Base-by-base conservation (phyloP, 352 stramenopile genomes). In the Phytopythium sindhum region DNA sequence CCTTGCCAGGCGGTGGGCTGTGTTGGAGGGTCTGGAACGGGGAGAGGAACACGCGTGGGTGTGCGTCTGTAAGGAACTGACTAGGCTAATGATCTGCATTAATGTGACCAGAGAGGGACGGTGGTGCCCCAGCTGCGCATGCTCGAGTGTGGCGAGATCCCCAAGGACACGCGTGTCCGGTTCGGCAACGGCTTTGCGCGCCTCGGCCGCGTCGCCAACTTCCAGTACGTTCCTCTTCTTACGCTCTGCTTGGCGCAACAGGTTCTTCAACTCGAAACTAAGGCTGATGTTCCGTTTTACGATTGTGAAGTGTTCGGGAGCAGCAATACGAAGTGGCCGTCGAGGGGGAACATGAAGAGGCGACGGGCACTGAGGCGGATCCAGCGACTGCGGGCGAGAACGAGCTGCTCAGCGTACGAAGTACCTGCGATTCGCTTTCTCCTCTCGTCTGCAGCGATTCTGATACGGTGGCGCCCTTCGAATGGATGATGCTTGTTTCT, bases 61-160 rank as follows among this genome's bases (percentile, higher is more conserved):
- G n/a, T 11, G 35, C 35, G 10, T 42, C 35, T 42, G 35, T 42
- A 14, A 14, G 35, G 35, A 17, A 12, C 15, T 12, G 4, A 15
- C 41, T 47, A 17, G 23, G 41, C 35, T 12, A 42, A 3, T 19
- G 8, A 9, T 41, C 33, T 58, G 47, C 23, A 4, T 58, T 3
- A 47, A 21, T n/a, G 24, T 15, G 41, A 15, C 14, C 47, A 92
- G 84, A 74, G 78, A 42, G 73, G 69, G 5, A 84, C 69, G 24
- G 29, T 92, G 23, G 55, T 92, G 23, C 84, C 84, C 8, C 79
- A 87, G 67, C 71, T 90, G 48, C 77, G 68, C 6, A 90, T 92
- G 81, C 65, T 92, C 53, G 76, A 80, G 57, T 89, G 78, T 23
- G 84, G 79, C 19, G 84, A 92, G 65, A 75, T 92, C 33, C 79